These are phyloP conservation scores for Botrytis hyacinthi DNA, from an alignment of 2,329 filamentous ascomycete species.

Conservation along the genomic window DNA sequence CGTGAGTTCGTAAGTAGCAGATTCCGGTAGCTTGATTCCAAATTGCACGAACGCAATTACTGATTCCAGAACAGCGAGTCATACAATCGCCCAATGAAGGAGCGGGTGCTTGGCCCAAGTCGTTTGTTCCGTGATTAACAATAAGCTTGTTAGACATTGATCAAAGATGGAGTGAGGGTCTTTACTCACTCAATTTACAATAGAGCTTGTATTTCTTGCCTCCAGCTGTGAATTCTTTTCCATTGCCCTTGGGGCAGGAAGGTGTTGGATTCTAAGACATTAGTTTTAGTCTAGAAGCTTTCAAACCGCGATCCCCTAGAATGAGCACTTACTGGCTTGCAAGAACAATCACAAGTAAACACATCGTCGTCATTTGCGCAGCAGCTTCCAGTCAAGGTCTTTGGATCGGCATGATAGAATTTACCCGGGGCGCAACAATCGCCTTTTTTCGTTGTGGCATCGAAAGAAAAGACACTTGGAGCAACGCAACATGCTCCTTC, in stretches of 20 bases:
- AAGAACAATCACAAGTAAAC: conserved; percentile 16
- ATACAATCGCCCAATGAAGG: background rate
- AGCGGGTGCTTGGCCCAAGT: background rate
- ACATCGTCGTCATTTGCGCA: conserved; percentile 9
- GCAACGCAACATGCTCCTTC: conserved; percentile 14
- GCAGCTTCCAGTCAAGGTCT: background rate
- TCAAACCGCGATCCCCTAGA: no score
- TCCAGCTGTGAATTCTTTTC: background rate
- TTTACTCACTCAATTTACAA: background rate
- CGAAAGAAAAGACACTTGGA: conserved; percentile 9
- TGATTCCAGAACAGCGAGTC: background rate
- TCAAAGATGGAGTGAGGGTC: background rate
- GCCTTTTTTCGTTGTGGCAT: background rate
- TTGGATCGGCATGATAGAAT: background rate
- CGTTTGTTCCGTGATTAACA: conserved; percentile 9
- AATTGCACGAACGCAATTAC: conserved; percentile 6
- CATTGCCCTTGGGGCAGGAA: conserved; percentile 7
- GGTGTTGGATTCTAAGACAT: background rate
- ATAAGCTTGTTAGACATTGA: background rate
- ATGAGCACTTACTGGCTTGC: conserved; percentile 4
- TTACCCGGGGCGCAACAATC: background rate
- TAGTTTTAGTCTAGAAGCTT: background rate
- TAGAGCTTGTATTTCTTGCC: conserved; percentile 6
- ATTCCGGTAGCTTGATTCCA: background rate
- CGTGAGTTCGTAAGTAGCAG: conserved; percentile 9